Evolutionary conservation across 306 rosid genomes (phyloP).

Genomic region (Ochetophila trinervis): DNA sequence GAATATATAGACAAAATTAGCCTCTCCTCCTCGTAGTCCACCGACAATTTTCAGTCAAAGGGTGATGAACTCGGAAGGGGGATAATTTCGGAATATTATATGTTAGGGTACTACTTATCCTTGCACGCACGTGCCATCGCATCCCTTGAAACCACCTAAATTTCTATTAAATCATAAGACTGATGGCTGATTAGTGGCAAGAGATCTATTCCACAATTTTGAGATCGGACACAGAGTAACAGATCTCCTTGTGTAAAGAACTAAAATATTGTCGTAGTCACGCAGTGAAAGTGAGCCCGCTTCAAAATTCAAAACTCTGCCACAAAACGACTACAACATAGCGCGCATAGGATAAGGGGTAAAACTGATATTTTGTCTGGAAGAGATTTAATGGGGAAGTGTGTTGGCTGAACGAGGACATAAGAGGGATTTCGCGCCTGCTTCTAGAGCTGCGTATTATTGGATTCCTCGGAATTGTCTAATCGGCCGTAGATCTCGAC

Average conservation of each 20-base stretch:
- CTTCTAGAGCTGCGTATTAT: background rate
- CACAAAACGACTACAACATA: background rate
- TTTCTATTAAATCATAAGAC: no score
- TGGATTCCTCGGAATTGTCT: slow-evolving; percentile 15
- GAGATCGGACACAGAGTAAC: background rate
- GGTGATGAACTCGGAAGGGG: background rate
- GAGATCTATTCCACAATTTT: background rate
- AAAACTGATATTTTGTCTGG: slow-evolving; percentile 5
- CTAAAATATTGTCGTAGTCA: slow-evolving; percentile 3
- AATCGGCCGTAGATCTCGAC: slow-evolving; percentile 6
- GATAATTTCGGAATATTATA: slow-evolving; percentile 10
- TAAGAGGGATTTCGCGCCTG: no score
- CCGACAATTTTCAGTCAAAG: slow-evolving; percentile 33
- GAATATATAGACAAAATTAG: slow-evolving; percentile 11
- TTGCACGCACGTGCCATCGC: no score
- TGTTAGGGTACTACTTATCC: no score
- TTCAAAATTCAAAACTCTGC: slow-evolving; percentile 23
- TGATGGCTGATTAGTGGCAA: background rate
- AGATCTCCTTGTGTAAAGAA: background rate
- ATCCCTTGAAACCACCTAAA: no score
- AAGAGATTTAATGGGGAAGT: background rate
- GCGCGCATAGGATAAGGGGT: slow-evolving; percentile 33
- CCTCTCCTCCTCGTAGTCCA: slow-evolving; percentile 14
- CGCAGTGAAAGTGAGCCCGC: slow-evolving; percentile 20
- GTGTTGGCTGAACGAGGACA: no score